Conservation (phyloP, 306 rosid species). For the barrel medic (Medicago truncatula) region DNA sequence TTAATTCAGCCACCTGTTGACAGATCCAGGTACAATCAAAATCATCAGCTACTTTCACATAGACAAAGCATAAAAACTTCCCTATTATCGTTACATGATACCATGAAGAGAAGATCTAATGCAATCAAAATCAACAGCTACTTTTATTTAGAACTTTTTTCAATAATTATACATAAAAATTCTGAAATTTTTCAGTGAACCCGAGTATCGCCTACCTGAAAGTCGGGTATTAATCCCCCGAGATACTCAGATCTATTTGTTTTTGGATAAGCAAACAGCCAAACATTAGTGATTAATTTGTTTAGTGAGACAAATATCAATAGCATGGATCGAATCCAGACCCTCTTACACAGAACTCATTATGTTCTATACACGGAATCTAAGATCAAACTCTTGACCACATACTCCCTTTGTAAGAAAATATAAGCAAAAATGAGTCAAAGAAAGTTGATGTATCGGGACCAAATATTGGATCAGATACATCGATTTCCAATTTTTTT, state of each 20-base stretch:
- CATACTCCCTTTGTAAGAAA: neutral
- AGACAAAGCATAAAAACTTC: neutral
- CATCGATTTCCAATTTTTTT: no score
- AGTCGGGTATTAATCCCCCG: neutral
- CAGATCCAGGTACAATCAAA: neutral
- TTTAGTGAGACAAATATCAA: no score
- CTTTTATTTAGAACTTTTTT: neutral
- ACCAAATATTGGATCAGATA: no score
- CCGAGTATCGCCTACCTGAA: neutral
- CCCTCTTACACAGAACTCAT: neutral
- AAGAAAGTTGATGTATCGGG: no score
- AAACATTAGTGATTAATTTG: neutral
- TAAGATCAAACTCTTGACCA: neutral
- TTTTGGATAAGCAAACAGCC: neutral
- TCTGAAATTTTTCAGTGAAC: neutral
- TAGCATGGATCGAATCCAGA: neutral
- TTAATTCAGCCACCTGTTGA: constrained; percentile 74
- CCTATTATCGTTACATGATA: constrained; percentile 22
- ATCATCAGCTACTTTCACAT: neutral
- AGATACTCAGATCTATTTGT: neutral
- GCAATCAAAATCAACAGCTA: constrained; percentile 28
- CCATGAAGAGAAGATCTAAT: neutral
- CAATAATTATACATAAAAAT: constrained; percentile 18
- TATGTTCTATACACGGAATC: neutral
- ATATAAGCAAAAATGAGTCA: no score